Evolutionary conservation across 495 filamentous ascomycete species (phyloP), one percentile per base, ranked within the genome.

Genomic region (Tirmania nivea): DNA sequence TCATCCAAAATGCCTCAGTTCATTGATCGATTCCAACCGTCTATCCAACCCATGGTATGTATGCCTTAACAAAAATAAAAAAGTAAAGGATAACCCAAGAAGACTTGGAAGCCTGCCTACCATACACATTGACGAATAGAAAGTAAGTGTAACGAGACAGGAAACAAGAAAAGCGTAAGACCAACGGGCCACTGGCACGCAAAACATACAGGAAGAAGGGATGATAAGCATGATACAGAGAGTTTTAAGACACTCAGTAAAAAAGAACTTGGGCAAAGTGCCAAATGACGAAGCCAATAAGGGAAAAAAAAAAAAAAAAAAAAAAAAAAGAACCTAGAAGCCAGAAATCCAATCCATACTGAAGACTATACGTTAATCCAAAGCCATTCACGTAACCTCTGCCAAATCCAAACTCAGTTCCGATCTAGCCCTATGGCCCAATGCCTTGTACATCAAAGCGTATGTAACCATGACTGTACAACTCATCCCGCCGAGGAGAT

Each of bases 221-320:
- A 31, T 31, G 7, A 31, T 31, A 5, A 31, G 25, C 25, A 31
- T 31, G 25, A 7, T 31, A 31, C 25, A 31, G 25, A 31, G 25
- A 31, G 25, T 31, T 3, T 31, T 7, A 31, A 31, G 25, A 7
- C 25, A 7, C 25, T 31, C 25, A 31, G 25, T 31, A 50, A 34
- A 34, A 50, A 19, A 50, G 9, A 50, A n/a, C 14, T 12, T 7
- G 21, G 20, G 17, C 5, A 21, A 19, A 50, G 25, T 12, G 5
- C 14, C 2, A 20, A 34, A 8, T 31, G 25, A 7, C 14, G 8
- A n/a, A 52, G 16, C 14, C 14, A 52, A 34, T 12, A 52, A 8
- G 34, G 3, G 1, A 8, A 52, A 52, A 35, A 35, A 52, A 52
- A n/a, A 52, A 25, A 52, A n/a, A 52, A 52, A n/a, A 52, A n/a